These are phyloP conservation scores for Nicotiana knightiana DNA, from an alignment of 257 asterid genomes.

Conservation along the genomic window DNA sequence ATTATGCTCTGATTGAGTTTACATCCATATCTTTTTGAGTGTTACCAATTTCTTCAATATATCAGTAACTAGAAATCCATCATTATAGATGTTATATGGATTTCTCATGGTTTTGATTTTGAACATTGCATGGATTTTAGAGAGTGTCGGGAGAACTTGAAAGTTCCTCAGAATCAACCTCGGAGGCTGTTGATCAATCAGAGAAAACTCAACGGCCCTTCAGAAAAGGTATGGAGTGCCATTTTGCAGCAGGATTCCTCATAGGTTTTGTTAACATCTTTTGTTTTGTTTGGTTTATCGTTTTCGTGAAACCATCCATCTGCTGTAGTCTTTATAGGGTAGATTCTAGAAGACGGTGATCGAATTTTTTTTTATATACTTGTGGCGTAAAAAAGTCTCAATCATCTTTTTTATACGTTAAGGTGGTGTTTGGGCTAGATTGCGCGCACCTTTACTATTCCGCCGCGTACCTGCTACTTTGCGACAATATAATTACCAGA, in stretches of 20 bases:
- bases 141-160: constrained; percentile 64
- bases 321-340: neutral
- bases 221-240: constrained; percentile 55
- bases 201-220: constrained; percentile 42
- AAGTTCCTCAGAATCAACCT: constrained; percentile 45
- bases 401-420: neutral
- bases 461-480: neutral
- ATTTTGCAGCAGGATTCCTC: neutral
- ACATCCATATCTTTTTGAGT: neutral
- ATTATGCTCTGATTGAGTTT: neutral
- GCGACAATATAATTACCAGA: neutral
- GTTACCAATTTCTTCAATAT: neutral
- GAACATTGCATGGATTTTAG: constrained; percentile 33
- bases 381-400: neutral
- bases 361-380: neutral
- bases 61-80: neutral
- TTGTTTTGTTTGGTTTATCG: neutral
- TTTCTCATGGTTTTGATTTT: neutral
- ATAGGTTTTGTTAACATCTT: neutral
- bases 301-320: neutral
- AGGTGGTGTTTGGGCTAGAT: neutral
- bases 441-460: neutral
- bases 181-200: constrained; percentile 46
- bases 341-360: neutral
- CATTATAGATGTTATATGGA: neutral